Conservation (phyloP, 495 filamentous ascomycete species). For the Wilcoxina mikolae region DNA sequence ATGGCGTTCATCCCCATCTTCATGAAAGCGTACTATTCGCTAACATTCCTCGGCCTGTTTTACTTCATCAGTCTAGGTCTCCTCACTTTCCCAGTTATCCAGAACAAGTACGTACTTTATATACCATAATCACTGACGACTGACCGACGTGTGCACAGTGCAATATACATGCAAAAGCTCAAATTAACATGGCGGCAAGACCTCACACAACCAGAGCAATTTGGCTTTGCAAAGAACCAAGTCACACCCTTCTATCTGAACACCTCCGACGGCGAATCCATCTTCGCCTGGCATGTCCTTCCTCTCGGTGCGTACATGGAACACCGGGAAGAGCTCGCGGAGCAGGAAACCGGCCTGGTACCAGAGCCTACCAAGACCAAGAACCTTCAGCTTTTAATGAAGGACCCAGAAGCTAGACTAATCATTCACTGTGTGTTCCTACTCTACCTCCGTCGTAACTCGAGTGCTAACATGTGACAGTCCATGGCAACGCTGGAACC, state of each 20-base stretch:
- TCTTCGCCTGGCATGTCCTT: slow-evolving; percentile 49
- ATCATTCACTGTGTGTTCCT: slow-evolving; percentile 41
- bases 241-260: slow-evolving; percentile 43
- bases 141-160: slow-evolving; percentile 37
- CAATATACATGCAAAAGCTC: slow-evolving; percentile 49
- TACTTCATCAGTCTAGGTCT: slow-evolving; percentile 38
- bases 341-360: slow-evolving; percentile 32
- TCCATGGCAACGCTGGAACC: slow-evolving; percentile 38
- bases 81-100: slow-evolving; percentile 37
- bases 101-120: slow-evolving; percentile 35
- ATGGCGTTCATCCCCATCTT: slow-evolving; percentile 29
- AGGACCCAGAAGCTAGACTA: slow-evolving; percentile 41
- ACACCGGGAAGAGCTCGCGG: slow-evolving; percentile 36
- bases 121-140: too few species aligned
- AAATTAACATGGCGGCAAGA: slow-evolving; percentile 44
- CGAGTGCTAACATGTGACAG: neutral
- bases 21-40: slow-evolving; percentile 44
- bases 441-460: neutral
- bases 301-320: slow-evolving; percentile 40
- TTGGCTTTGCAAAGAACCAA: slow-evolving; percentile 51
- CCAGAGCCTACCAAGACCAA: slow-evolving; percentile 34
- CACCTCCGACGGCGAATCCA: slow-evolving; percentile 43
- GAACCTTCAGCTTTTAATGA: slow-evolving; percentile 40
- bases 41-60: slow-evolving; percentile 37
- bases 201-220: slow-evolving; percentile 48